A percentile compares a stretch with the other conserved stretches of the same genome.
Conservation (phyloP, 257 asterid species). For the Knoxia roxburghii region DNA sequence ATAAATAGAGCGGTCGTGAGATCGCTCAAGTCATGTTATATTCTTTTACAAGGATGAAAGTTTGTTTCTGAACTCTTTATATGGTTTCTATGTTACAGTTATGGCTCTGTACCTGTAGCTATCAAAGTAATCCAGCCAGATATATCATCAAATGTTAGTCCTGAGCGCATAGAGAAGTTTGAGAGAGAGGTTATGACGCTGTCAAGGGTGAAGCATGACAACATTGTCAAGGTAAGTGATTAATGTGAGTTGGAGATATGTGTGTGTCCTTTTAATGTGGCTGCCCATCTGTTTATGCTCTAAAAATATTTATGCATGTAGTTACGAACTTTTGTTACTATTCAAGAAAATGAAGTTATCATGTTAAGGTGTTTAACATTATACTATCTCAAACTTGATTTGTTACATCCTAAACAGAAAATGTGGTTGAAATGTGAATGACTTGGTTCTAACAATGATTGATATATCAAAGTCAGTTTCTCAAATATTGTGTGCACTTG, state of each 20-base stretch:
- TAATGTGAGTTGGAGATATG: too few species aligned
- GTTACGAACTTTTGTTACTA: too few species aligned
- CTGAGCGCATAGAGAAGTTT: conserved; percentile 40
- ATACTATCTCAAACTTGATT: not conserved
- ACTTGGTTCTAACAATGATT: not conserved
- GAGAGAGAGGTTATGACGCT: conserved; percentile 47
- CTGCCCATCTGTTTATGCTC: not conserved
- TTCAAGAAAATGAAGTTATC: too few species aligned
- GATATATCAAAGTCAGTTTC: too few species aligned
- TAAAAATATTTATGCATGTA: not conserved
- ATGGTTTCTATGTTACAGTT: conserved; percentile 30
- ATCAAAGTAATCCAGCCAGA: conserved; percentile 47
- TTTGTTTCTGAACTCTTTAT: conserved; percentile 4
- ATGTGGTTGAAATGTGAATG: not conserved
- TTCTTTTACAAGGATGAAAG: not conserved
- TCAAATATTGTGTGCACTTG: not conserved
- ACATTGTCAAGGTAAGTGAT: conserved; percentile 47
- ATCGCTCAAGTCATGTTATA: conserved; percentile 6
- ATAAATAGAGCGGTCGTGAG: not conserved
- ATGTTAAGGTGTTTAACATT: too few species aligned
- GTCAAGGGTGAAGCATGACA: conserved; percentile 52
- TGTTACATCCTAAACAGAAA: not conserved
- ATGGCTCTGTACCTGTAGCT: conserved; percentile 47
- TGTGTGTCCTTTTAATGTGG: not conserved
- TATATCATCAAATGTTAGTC: conserved; percentile 30